Evolutionary conservation across 75 land plant species (phyloP), one percentile per base, ranked within the genome.

Genomic region (Isoetes taiwanensis): DNA sequence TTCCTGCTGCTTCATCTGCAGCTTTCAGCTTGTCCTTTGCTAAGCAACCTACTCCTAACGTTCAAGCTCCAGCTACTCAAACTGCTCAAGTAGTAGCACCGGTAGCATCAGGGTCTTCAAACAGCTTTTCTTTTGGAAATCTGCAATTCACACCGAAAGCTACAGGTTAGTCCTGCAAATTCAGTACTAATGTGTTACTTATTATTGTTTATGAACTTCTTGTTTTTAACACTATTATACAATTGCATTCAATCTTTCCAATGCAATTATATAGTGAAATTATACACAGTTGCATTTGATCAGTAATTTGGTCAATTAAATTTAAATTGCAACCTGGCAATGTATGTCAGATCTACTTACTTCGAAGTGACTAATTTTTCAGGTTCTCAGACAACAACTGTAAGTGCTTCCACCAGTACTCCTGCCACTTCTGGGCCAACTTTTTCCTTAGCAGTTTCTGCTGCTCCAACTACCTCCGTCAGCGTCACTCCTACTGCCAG

Each of bases 21-120:
- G 40, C 67, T 27, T 26, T 53, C 52, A 54, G 63, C 48, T 32
- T 56, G 58, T 48, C 21, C 16, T 48, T 16, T 17, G n/a, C n/a
- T 8, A 48, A 8, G 8, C n/a, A 48, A 16, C 21, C 21, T 9
- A n/a, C 6, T 8, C 6, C 8, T 8, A 48, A 21, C 21, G n/a
- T 48, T 9, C 25, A n/a, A 26, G 24, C 12, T 54, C 28, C 29
- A 2, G 34, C 41, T 30, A 2, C 19, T 57, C 26, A 28, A 31
- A 19, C 35, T 28, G 21, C 26, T 55, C 31, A 14, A 20, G 50
- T 52, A 37, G 34, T 19, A 8, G 46, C 16, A 25, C 11, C 10
- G 26, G n/a, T 16, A 23, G 8, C 64, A 43, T 11, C 17, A 16
- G 43, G n/a, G 12, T 27, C 12, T 43, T 43, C 46, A 20, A 9